phyloP scores from a whole-genome alignment of 441 rosid genomes.

The Brassica balearica region DNA sequence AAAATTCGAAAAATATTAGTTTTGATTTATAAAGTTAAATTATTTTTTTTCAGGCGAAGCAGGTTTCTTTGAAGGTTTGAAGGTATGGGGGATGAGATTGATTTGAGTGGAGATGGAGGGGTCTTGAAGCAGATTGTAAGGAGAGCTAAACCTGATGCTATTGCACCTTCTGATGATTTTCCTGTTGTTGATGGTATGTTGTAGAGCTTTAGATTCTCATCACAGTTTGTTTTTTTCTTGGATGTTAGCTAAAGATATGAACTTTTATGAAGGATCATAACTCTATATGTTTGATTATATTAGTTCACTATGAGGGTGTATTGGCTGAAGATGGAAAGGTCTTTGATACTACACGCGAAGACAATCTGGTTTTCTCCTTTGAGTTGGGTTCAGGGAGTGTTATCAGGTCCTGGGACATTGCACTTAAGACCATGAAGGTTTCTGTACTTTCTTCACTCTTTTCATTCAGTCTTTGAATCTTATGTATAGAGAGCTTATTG shows the following conservation, averaged over 20 bases:
- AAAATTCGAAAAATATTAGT: too few relatives aligned
- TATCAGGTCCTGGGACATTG: conserved; percentile 90
- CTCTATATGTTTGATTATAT: conserved; percentile 10
- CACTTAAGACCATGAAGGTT: conserved; percentile 93
- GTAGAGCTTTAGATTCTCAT: too few relatives aligned
- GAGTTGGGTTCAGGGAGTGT: conserved; percentile 89
- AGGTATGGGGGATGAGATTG: conserved; percentile 68
- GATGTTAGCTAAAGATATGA: too few relatives aligned
- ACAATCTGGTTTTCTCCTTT: conserved; percentile 87
- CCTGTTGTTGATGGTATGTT: conserved; percentile 55
- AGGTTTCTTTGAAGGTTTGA: conserved; percentile 45
- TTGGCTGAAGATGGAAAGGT: conserved; percentile 87
- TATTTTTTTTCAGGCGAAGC: neutral
- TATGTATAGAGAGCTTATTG: neutral
- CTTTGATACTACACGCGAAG: conserved; percentile 86
- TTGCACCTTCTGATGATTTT: conserved; percentile 74
- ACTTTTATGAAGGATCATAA: too few relatives aligned
- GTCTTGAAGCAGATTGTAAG: conserved; percentile 71
- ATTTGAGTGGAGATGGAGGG: conserved; percentile 90
- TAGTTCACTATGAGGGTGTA: conserved; percentile 90
- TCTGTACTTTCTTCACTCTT: neutral
- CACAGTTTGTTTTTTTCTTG: too few relatives aligned
- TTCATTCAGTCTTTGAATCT: neutral
- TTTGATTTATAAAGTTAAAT: too few relatives aligned
- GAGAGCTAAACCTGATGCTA: conserved; percentile 70